Evolutionary conservation across 352 stramenopile species (phyloP), one percentile per base, ranked within the genome.

Genomic region (Plasmopara halstedii): DNA sequence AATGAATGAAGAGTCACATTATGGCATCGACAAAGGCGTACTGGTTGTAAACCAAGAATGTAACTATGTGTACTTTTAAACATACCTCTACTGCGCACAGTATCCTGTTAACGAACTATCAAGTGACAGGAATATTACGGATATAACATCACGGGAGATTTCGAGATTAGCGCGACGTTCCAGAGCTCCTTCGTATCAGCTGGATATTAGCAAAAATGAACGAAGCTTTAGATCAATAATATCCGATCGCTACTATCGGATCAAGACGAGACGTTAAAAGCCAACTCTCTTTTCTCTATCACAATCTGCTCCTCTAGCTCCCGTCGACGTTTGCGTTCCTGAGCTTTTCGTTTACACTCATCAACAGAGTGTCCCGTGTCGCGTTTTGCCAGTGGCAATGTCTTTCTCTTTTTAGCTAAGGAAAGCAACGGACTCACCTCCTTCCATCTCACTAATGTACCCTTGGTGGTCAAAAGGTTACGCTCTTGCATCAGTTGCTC

Each of bases 351-450:
- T 60, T 90, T 86, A 35, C 80, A 74, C 54, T 94, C 82, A 40
- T 85, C 71, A 17, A 91, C 79, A 14, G 82, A 90, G 58, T 87
- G 53, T 27, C 73, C 80, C 9, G 73, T 88, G 43, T 89, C 71
- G 7, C 83, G 77, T 17, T 65, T 69, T 6, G 78, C 58, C 15
- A 94, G 57, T 38, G 80, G 83, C 29, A 84, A 60, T 21, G 75
- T 67, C 26, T 79, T 74, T 26, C 67, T 58, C 25, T 73, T 77
- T 42, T 70, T 83, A 14, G 73, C 57, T 18, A 79, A 64, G 8
- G 67, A 59, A 6, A 81, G 73, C 37, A 88, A 48, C 26, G 64
- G 67, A 21, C 50, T 65, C 9, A 90, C 61, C n/a, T 79, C 56
- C 37, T 76, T 73, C 76, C 79, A 88, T 15, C 58, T 34, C 4